These are phyloP conservation scores for Macrocystidia cucumis DNA, from an alignment of 1,284 basidiomycete genomes.

Conservation along the genomic window DNA sequence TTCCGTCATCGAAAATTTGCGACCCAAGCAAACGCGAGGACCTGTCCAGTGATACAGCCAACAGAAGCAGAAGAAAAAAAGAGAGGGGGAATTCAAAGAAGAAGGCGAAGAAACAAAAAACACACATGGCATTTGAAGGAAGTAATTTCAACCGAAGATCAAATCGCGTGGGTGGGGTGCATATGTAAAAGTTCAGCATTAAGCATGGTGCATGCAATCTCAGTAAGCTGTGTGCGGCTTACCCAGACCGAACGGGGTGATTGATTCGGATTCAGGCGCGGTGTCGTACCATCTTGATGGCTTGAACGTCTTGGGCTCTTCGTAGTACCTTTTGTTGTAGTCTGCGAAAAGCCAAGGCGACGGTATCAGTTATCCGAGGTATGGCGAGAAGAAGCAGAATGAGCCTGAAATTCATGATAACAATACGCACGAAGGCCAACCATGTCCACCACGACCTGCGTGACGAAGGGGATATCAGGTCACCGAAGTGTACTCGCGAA, in stretches of 20 bases:
- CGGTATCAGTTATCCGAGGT: background rate
- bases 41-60: slow-evolving; percentile 21
- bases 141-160: no score
- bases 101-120: no score
- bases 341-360: slow-evolving; percentile 16
- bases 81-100: background rate
- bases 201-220: no score
- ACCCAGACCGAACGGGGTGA: slow-evolving; percentile 42
- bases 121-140: no score
- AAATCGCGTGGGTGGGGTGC: no score
- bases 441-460: slow-evolving; percentile 40
- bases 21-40: slow-evolving; percentile 45
- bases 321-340: slow-evolving; percentile 25
- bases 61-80: background rate
- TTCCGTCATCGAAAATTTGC: slow-evolving; percentile 46
- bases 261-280: slow-evolving; percentile 25
- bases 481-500: background rate
- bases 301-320: slow-evolving; percentile 22
- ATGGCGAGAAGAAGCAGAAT: slow-evolving; percentile 11
- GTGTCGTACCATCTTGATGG: slow-evolving; percentile 26
- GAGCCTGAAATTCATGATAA: background rate
- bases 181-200: no score
- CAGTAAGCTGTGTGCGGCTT: no score
- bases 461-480: background rate
- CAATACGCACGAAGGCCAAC: slow-evolving; percentile 38